Evolutionary conservation across 1,139 yeast species (phyloP), one percentile per base, ranked within the genome.

Genomic region (Yamadazyma taylorii): DNA sequence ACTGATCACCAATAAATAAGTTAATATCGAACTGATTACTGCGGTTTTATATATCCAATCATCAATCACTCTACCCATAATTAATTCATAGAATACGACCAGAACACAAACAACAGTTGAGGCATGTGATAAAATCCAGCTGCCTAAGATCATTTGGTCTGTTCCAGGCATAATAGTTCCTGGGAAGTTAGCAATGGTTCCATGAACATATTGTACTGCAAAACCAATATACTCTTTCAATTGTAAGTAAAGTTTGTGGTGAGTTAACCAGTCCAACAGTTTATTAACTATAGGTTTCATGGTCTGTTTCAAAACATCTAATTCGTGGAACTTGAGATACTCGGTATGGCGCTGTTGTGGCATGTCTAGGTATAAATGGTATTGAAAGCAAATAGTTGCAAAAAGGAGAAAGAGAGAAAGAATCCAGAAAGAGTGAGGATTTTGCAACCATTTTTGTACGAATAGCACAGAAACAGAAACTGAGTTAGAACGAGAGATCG

Each of bases 1-100:
- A 39, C 50, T 51, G 1, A 51, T 47, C 3, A 57, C 56, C 35
- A 57, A 38, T 6, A 45, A n/a, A 32, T 57, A 57, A 11, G 60
- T 54, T 5, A 43, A n/a, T 3, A 48, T 32, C 12, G 48, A 39
- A 6, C 53, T 39, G 8, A 36, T 10, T 5, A 26, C 33, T 3
- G 36, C 4, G 12, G 21, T n/a, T 10, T 26, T 11, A 40, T 21
- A 16, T 26, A 15, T 21, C 28, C 24, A 13, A 17, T 19, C n/a
- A 24, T 19, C 16, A 17, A 15, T 21, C 13, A 21, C 4, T 5
- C 14, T 8, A 10, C 15, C 9, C 9, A 8, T 21, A 11, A 27
- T 3, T n/a, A 19, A 15, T 3, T 13, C 6, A 23, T 24, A 26
- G 6, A 12, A 10, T 10, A 37, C 10, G 3, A n/a, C 12, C 17